Conservation (phyloP, 768 basidiomycete species). For the Mycena galericulata region DNA sequence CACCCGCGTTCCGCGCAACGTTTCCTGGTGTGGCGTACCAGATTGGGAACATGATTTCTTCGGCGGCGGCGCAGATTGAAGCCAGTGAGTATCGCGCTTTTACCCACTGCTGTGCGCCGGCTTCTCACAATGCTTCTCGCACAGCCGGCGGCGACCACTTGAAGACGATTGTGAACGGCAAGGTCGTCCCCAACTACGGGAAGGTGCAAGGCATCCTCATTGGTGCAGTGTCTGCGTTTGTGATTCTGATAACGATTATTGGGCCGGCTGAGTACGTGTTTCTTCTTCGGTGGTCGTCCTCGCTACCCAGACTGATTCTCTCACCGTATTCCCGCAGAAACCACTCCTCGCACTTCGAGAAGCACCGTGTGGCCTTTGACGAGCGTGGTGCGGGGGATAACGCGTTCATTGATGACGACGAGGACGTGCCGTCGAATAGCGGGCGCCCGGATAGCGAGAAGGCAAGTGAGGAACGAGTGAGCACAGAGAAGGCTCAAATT, state of each 20-base stretch:
- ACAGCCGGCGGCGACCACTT: constrained; percentile 73
- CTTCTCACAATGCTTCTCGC: constrained; percentile 6
- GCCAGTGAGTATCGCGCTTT: constrained; percentile 55
- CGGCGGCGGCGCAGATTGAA: constrained; percentile 72
- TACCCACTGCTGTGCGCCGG: background rate
- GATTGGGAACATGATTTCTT: constrained; percentile 66
- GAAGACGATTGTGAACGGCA: constrained; percentile 62
- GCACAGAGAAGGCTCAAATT: constrained; percentile 22
- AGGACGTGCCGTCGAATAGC: constrained; percentile 10
- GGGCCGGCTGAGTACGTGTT: constrained; percentile 58
- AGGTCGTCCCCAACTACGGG: constrained; percentile 72
- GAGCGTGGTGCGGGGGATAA: constrained; percentile 32
- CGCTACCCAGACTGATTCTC: background rate
- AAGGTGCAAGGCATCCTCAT: constrained; percentile 91
- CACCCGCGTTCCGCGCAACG: constrained; percentile 77
- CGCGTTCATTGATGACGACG: constrained; percentile 44
- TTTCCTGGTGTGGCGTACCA: constrained; percentile 79
- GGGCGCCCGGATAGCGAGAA: constrained; percentile 12
- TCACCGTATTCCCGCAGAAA: background rate
- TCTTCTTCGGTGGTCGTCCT: background rate
- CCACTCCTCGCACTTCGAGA: background rate
- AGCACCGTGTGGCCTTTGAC: background rate
- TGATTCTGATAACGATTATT: background rate
- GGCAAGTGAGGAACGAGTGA: too few species aligned
- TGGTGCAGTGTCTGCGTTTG: constrained; percentile 52